phyloP scores from a whole-genome alignment of 768 basidiomycete species.

The Roridomyces roridus region DNA sequence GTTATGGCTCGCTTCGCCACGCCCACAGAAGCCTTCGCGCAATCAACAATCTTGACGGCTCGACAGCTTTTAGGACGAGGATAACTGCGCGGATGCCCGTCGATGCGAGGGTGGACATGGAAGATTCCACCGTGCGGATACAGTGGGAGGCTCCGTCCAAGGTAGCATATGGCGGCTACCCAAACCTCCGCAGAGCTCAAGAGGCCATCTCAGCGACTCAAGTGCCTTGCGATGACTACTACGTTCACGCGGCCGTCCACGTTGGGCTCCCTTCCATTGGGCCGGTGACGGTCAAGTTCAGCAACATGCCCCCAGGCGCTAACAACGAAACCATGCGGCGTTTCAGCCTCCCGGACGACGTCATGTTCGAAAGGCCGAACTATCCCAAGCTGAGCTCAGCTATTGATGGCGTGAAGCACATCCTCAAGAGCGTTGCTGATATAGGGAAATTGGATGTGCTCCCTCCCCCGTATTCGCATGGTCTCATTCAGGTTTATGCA shows the following conservation, averaged over 20 bases:
- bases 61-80: conserved; percentile 39
- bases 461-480: conserved; percentile 57
- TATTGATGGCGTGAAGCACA: conserved; percentile 40
- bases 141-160: conserved; percentile 64
- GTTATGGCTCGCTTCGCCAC: conserved; percentile 53
- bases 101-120: conserved; percentile 47
- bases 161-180: conserved; percentile 70
- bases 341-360: conserved; percentile 53
- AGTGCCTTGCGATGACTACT: conserved; percentile 41
- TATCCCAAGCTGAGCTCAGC: conserved; percentile 48
- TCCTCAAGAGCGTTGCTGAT: conserved; percentile 44
- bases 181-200: conserved; percentile 52
- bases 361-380: conserved; percentile 59
- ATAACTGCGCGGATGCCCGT: conserved; percentile 55
- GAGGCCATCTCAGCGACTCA: conserved; percentile 53
- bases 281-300: conserved; percentile 64
- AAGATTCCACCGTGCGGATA: conserved; percentile 62
- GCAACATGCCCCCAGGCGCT: conserved; percentile 54
- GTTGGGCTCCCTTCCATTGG: conserved; percentile 65
- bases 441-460: conserved; percentile 50
- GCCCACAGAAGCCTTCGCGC: conserved; percentile 61
- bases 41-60: conserved; percentile 55
- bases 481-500: conserved; percentile 59
- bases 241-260: conserved; percentile 56
- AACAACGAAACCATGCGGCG: conserved; percentile 47